Evolutionary conservation across 257 asterid species (phyloP).

Genomic region (Solanum medicagineum): DNA sequence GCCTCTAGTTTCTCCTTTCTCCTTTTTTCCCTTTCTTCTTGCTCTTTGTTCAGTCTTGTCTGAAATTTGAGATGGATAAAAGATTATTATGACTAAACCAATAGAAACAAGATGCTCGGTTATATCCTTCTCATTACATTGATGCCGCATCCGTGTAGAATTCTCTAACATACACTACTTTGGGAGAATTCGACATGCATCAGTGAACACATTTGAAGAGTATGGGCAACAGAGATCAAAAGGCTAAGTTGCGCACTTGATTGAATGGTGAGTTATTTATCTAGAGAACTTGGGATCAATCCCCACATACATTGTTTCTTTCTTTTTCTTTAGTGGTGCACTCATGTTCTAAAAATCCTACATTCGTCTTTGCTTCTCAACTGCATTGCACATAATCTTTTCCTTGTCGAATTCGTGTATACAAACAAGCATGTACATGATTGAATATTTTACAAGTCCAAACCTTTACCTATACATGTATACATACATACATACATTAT

Average conservation of each 20-base stretch:
- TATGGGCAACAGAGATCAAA: too few species aligned
- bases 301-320: too few species aligned
- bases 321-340: too few species aligned
- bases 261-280: background rate
- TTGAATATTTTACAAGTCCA: constrained; percentile 54
- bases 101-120: constrained; percentile 34
- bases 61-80: background rate
- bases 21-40: constrained; percentile 59
- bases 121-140: constrained; percentile 42
- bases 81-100: background rate
- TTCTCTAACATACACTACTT: too few species aligned
- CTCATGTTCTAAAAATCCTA: background rate
- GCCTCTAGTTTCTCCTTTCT: constrained; percentile 62
- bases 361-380: background rate
- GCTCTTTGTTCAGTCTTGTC: constrained; percentile 44
- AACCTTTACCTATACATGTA: too few species aligned
- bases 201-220: too few species aligned
- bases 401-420: constrained; percentile 54
- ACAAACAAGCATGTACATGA: constrained; percentile 56
- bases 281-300: background rate
- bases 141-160: too few species aligned
- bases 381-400: constrained; percentile 45
- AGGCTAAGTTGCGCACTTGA: background rate
- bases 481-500: too few species aligned
- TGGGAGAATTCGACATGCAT: too few species aligned